Conservation (phyloP, 139 green algal genomes). For the Closterium sp. region DNA sequence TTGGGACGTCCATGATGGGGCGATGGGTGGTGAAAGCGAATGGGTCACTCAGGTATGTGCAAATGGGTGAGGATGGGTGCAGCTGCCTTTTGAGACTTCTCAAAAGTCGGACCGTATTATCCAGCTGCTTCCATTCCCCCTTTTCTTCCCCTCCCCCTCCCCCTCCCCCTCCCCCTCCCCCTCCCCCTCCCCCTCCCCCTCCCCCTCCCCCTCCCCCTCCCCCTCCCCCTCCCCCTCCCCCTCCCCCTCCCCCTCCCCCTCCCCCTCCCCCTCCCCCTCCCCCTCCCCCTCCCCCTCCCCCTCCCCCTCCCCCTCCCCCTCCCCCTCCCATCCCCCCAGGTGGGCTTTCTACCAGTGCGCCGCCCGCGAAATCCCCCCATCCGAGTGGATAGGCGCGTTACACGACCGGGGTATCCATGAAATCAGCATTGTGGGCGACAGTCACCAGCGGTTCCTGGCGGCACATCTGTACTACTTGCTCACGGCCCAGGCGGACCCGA, state of each 20-base stretch:
- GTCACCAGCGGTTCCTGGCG: not conserved
- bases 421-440: not conserved
- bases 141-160: too few relatives aligned
- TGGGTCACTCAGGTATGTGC: not conserved
- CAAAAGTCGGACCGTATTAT: too few relatives aligned
- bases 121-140: too few relatives aligned
- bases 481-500: not conserved
- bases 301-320: too few relatives aligned
- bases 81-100: too few relatives aligned
- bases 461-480: not conserved
- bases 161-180: too few relatives aligned
- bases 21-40: not conserved
- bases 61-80: not conserved
- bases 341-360: not conserved
- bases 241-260: too few relatives aligned
- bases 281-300: too few relatives aligned
- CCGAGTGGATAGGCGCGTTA: not conserved
- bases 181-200: not conserved
- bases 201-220: too few relatives aligned
- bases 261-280: too few relatives aligned
- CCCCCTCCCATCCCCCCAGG: not conserved
- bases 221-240: too few relatives aligned
- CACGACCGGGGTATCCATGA: not conserved
- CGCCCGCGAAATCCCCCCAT: not conserved
- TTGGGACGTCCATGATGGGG: not conserved